Evolutionary conservation across 352 stramenopile genomes (phyloP).

Genomic region (Aphanomyces astaci): DNA sequence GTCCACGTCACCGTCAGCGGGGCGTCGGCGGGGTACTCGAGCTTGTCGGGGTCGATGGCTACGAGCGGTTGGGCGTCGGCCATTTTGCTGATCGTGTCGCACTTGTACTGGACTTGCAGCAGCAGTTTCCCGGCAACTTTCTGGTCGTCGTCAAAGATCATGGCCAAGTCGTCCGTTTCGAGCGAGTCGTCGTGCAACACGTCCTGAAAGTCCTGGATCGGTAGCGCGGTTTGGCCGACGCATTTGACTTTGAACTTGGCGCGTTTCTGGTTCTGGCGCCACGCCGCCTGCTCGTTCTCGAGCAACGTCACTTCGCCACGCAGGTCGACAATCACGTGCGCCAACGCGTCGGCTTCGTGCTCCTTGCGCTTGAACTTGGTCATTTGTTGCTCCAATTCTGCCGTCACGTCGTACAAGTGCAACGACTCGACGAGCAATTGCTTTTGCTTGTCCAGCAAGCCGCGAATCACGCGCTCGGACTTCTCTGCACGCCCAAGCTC

Average conservation of each 20-base stretch:
- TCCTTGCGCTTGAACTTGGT: constrained; percentile 44
- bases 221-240: constrained; percentile 40
- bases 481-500: not conserved
- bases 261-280: not conserved
- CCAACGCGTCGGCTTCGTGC: constrained; percentile 34
- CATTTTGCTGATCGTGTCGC: not conserved
- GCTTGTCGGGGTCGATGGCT: constrained; percentile 23
- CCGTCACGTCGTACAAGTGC: constrained; percentile 26
- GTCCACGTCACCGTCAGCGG: constrained; percentile 35
- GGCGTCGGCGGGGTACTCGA: constrained; percentile 37
- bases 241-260: constrained; percentile 20
- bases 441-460: constrained; percentile 34
- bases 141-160: constrained; percentile 32
- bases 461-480: not conserved
- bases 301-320: constrained; percentile 7
- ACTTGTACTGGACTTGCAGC: constrained; percentile 46
- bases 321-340: constrained; percentile 26
- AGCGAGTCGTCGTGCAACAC: constrained; percentile 41
- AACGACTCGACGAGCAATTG: constrained; percentile 32
- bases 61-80: not conserved
- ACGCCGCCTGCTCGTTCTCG: constrained; percentile 22
- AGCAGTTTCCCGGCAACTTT: constrained; percentile 37
- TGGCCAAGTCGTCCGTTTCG: constrained; percentile 34
- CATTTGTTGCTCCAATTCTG: constrained; percentile 28
- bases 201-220: constrained; percentile 35